These are phyloP conservation scores for Spiromastix sp. DNA, from an alignment of 2,329 filamentous ascomycete genomes.

Conservation along the genomic window DNA sequence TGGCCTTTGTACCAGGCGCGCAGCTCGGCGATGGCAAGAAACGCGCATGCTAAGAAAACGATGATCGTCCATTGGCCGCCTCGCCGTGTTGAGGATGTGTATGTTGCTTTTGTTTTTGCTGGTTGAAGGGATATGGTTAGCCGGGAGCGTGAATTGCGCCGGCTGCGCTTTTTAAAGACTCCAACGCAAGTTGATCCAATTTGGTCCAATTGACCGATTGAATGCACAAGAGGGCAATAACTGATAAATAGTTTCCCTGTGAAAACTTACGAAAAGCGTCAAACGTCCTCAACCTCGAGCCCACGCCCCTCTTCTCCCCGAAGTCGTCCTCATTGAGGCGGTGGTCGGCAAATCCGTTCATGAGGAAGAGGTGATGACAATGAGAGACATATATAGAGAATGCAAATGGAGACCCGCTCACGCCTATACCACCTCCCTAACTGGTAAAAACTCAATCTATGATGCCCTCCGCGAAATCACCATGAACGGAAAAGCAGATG, in stretches of 20 bases:
- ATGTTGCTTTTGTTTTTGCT: constrained; percentile 91
- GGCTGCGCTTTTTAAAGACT: too few relatives aligned
- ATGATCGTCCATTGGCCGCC: constrained; percentile 91
- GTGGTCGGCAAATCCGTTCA: constrained; percentile 70
- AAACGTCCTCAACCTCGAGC: constrained; percentile 62
- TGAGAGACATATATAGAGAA: too few relatives aligned
- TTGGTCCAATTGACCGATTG: too few relatives aligned
- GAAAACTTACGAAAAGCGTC: constrained; percentile 87
- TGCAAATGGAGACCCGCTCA: too few relatives aligned
- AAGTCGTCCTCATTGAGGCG: constrained; percentile 70
- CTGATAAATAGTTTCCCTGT: too few relatives aligned
- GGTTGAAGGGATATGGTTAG: background rate
- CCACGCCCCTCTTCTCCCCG: constrained; percentile 54
- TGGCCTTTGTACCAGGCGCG: constrained; percentile 71
- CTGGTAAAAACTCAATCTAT: too few relatives aligned
- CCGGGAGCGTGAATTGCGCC: background rate
- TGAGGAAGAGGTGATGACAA: constrained; percentile 38
- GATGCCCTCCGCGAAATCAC: too few relatives aligned
- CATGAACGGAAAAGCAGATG: too few relatives aligned
- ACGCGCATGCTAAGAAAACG: constrained; percentile 61
- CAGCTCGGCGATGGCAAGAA: constrained; percentile 71
- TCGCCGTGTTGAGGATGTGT: constrained; percentile 70
- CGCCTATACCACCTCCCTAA: too few relatives aligned
- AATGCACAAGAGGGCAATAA: too few relatives aligned
- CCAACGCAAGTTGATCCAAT: too few relatives aligned